These are phyloP conservation scores for Cruciata laevipes DNA, from an alignment of 257 asterid species.

Conservation along the genomic window DNA sequence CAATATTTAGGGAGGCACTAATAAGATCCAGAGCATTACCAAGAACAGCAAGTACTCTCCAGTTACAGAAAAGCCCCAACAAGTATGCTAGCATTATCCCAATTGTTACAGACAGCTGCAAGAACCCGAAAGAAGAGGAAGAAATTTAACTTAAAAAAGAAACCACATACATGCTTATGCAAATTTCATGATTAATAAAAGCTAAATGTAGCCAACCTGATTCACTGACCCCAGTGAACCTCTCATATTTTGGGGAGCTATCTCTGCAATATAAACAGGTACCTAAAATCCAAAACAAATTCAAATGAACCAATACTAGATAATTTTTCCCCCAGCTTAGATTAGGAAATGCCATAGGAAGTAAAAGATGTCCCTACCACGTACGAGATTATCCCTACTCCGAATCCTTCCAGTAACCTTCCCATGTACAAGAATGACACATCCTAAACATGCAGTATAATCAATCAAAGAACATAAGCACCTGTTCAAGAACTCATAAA, in stretches of 20 bases:
- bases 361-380: conserved; percentile 30
- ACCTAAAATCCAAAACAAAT: conserved; percentile 39
- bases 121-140: background rate
- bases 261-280: conserved; percentile 93
- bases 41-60: conserved; percentile 90
- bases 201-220: conserved; percentile 45
- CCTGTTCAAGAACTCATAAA: conserved; percentile 1
- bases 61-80: conserved; percentile 65
- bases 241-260: conserved; percentile 83
- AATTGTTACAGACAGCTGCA: conserved; percentile 84
- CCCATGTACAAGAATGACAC: conserved; percentile 90
- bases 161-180: background rate
- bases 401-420: conserved; percentile 92
- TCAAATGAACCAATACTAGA: background rate
- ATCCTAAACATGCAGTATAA: conserved; percentile 35
- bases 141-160: background rate
- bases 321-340: conserved; percentile 2
- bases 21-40: conserved; percentile 43
- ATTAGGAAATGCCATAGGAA: conserved; percentile 5
- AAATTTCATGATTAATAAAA: background rate
- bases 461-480: background rate
- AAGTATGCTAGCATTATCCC: conserved; percentile 84
- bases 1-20: background rate
- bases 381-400: conserved; percentile 92
- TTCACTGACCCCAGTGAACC: conserved; percentile 84